Percentiles rank a stretch among this genome's conserved stretches.
phyloP scores from a whole-genome alignment of 169 alveolate species.

The Plasmodium chabaudi region DNA sequence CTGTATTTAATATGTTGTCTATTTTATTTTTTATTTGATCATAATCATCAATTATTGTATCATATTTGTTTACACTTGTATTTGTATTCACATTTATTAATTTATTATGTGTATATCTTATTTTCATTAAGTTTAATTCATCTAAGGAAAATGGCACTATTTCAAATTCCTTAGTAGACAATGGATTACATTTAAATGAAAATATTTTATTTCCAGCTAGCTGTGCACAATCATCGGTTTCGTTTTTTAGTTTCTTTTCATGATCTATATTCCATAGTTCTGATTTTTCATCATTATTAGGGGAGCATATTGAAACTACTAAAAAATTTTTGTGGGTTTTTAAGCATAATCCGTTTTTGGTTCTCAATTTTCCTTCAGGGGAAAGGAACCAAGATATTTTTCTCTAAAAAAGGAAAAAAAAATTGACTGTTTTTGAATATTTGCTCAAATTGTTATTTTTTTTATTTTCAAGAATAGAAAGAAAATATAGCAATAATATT shows the following conservation, averaged over 20 bases:
- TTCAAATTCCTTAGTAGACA: constrained; percentile 64
- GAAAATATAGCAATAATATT: no score
- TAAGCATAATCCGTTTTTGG: constrained; percentile 65
- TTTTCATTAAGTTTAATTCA: constrained; percentile 65
- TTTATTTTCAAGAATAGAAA: no score
- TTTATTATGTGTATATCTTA: constrained; percentile 67
- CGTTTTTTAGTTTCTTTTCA: constrained; percentile 51
- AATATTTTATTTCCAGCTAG: constrained; percentile 68
- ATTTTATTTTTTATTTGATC: constrained; percentile 43
- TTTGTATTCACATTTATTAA: constrained; percentile 42
- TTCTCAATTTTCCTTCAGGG: constrained; percentile 30
- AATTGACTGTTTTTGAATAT: background rate
- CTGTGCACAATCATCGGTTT: constrained; percentile 59
- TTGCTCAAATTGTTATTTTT: no score
- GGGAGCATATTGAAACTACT: constrained; percentile 55
- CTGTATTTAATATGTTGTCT: constrained; percentile 34
- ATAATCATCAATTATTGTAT: constrained; percentile 17
- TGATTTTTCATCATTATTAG: constrained; percentile 56
- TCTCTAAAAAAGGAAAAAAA: constrained; percentile 15
- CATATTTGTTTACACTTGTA: constrained; percentile 15
- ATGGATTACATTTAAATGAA: constrained; percentile 48
- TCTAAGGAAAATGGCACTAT: constrained; percentile 22
- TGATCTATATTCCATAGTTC: constrained; percentile 69
- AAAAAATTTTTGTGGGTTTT: constrained; percentile 70
- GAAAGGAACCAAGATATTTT: constrained; percentile 56